Conservation (phyloP, 768 basidiomycete species). For the Cytidiella melzeri region DNA sequence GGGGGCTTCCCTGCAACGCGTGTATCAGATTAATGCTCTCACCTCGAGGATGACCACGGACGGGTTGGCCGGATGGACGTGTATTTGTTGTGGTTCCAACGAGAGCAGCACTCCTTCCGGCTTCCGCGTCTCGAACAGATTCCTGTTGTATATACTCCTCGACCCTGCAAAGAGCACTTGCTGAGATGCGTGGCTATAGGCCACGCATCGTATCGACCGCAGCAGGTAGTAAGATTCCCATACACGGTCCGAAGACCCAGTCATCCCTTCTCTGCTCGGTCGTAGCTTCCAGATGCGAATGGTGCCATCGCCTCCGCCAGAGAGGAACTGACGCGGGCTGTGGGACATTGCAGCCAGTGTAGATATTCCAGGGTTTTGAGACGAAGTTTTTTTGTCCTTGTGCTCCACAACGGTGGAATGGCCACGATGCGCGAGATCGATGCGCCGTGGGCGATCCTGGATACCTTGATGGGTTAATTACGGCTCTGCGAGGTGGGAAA, state of each 20-base stretch:
- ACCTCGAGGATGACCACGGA: constrained; percentile 44
- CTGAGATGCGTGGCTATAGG: constrained; percentile 28
- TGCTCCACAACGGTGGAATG: constrained; percentile 24
- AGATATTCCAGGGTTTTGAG: constrained; percentile 30
- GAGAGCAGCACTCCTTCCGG: constrained; percentile 28
- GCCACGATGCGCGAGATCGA: constrained; percentile 17
- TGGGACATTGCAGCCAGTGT: constrained; percentile 35
- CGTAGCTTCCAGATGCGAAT: constrained; percentile 36
- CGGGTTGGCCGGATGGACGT: constrained; percentile 35
- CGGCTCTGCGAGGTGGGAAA: background rate
- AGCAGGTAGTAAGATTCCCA: constrained; percentile 24
- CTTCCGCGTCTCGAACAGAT: constrained; percentile 31
- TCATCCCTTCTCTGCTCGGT: constrained; percentile 8
- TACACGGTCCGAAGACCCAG: constrained; percentile 18
- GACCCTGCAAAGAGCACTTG: constrained; percentile 34
- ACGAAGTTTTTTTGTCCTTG: constrained; percentile 12
- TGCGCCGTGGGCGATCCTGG: constrained; percentile 13
- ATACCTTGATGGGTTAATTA: constrained; percentile 3
- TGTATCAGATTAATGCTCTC: constrained; percentile 18
- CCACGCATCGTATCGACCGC: constrained; percentile 32
- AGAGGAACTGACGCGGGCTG: constrained; percentile 34
- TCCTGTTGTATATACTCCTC: constrained; percentile 29
- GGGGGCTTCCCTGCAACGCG: background rate
- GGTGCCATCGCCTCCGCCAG: constrained; percentile 42
- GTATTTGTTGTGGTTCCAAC: constrained; percentile 35